Base-by-base conservation (phyloP, 1,284 basidiomycete species). In the Sutorius eximius region DNA sequence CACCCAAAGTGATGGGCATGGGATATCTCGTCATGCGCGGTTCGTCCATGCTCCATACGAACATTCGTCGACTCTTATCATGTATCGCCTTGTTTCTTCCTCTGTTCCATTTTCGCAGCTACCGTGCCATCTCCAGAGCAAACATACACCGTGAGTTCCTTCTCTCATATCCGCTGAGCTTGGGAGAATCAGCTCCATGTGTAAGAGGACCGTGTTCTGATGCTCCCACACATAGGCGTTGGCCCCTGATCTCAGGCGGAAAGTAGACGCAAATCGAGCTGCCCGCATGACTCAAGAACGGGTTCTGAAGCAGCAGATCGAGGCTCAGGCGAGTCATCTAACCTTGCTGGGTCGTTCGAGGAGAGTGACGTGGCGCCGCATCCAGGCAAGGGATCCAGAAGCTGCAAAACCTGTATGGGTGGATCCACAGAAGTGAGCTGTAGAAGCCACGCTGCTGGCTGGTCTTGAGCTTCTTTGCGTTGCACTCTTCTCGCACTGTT, bases 11-110 rank as follows among this genome's bases (percentile, higher is more conserved):
- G 55, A 78, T 83, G 68, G 78, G 80, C 20, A 59, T 80, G 53
- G 87, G 86, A 32, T 89, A 86, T 67, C 58, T 74, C 37, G 67
- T 85, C 54, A 87, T 89, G 87, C 81, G 77, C 71, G 77, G 86
- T 87, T 62, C 68, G 82, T 70, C 54, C 50, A 34, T 34, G 27
- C 13, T 12, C 22, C 24, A 16, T 49, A 12, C 49, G 43, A 18
- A 20, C 37, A 34, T 49, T 11, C 33, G 42, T 42, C 47, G 42
- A 55, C 51, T 56, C 53, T 52, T 15, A n/a, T n/a, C n/a, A n/a
- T n/a, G n/a, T n/a, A n/a, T n/a, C n/a, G n/a, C n/a, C 34, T 46
- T 44, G 32, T 51, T 41, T 30, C 5, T 11, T 16, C 16, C 40
- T 37, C 44, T 59, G 49, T 51, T 57, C 49, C 50, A 29, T 48